These are phyloP conservation scores for barrel medic (Medicago truncatula) DNA, from an alignment of 306 rosid genomes.

Conservation along the genomic window MtrunA17r5.0-ANR NC_053046.1:28580501-28581000, in stretches of 20 bases:
- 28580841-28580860: conserved; percentile 27
- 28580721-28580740: conserved; percentile 71
- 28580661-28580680: background rate
- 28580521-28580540: background rate
- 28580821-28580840: conserved; percentile 92
- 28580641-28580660: background rate
- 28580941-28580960: conserved; percentile 63
- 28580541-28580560: background rate
- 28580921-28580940: conserved; percentile 73
- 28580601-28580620: background rate
- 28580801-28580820: conserved; percentile 57
- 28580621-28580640: background rate
- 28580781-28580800: conserved; percentile 64
- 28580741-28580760: conserved; percentile 62
- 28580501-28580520: background rate
- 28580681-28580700: background rate
- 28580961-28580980: conserved; percentile 53
- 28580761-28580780: conserved; percentile 56
- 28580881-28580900: background rate
- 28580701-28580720: conserved; percentile 43
- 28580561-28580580: background rate
- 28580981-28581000: conserved; percentile 58
- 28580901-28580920: background rate
- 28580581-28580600: conserved; percentile 3
- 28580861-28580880: background rate